Conservation (phyloP, 192 early-diverging fungal species). For the Coemansia sp. region DNA sequence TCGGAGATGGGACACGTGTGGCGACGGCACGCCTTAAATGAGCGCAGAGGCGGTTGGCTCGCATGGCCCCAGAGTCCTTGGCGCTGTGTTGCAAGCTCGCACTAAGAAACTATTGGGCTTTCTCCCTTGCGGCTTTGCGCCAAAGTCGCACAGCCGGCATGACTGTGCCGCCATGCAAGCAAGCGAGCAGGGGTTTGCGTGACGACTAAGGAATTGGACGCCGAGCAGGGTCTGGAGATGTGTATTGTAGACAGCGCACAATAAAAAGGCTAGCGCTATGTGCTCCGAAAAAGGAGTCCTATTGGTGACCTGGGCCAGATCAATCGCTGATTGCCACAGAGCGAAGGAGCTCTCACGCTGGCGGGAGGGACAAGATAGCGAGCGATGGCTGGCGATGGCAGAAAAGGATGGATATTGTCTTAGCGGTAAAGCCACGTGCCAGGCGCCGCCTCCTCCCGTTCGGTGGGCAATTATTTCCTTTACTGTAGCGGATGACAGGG, state of each 20-base stretch:
- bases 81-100: background rate
- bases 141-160: background rate
- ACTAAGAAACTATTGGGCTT: background rate
- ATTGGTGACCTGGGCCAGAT: background rate
- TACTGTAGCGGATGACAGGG: background rate
- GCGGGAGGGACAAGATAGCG: background rate
- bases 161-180: background rate
- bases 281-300: background rate
- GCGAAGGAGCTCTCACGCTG: background rate
- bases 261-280: background rate
- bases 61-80: background rate
- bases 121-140: background rate
- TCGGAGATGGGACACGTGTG: background rate
- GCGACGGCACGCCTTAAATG: background rate
- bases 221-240: too few species aligned
- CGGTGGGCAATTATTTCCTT: constrained; percentile 6
- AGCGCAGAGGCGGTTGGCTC: background rate
- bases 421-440: background rate
- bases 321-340: background rate
- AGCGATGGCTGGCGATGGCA: background rate
- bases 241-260: background rate
- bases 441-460: background rate
- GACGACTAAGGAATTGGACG: background rate
- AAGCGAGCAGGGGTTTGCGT: background rate
- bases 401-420: background rate